A percentile compares a stretch with the other conserved stretches of the same genome.
phyloP scores from a whole-genome alignment of 768 basidiomycete genomes.

The Lanmaoa pseudosensibilis region DNA sequence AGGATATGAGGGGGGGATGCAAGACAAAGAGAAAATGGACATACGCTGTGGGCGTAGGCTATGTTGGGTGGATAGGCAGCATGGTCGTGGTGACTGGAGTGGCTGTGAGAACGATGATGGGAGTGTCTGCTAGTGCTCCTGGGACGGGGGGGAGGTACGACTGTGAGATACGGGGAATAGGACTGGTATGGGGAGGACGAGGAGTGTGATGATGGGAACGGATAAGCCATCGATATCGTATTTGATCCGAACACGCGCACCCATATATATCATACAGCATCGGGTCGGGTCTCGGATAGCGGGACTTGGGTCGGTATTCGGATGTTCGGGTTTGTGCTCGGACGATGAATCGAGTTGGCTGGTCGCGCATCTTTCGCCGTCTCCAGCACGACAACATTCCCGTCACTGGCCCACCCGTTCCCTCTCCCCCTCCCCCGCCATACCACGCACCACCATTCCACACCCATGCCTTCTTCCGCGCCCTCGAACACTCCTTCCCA shows the following conservation, averaged over 20 bases:
- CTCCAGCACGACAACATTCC: slow-evolving; percentile 16
- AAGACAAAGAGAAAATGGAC: slow-evolving; percentile 12
- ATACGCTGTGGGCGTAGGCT: slow-evolving; percentile 16
- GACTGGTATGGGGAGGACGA: not conserved
- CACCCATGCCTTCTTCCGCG: slow-evolving; percentile 74
- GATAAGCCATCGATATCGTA: slow-evolving; percentile 19
- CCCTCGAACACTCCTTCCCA: slow-evolving; percentile 72
- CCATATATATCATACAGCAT: not conserved
- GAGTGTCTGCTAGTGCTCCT: slow-evolving; percentile 23
- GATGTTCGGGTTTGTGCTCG: not conserved
- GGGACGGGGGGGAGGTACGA: not conserved
- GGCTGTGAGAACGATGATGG: slow-evolving; percentile 12
- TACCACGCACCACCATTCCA: slow-evolving; percentile 78
- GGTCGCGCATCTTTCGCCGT: slow-evolving; percentile 15
- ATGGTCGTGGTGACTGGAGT: not conserved
- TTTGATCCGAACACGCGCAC: not conserved
- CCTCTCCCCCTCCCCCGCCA: slow-evolving; percentile 25
- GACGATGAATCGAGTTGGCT: slow-evolving; percentile 1
- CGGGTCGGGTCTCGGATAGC: slow-evolving; percentile 21
- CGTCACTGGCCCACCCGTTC: slow-evolving; percentile 14
- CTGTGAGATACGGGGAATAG: slow-evolving; percentile 5
- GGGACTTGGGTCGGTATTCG: too few species aligned
- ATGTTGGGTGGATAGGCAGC: not conserved
- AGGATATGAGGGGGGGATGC: too few species aligned
- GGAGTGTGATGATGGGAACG: slow-evolving; percentile 22